Evolutionary conservation across 1,284 basidiomycete species (phyloP).

Genomic region (Pseudozyma sp.): DNA sequence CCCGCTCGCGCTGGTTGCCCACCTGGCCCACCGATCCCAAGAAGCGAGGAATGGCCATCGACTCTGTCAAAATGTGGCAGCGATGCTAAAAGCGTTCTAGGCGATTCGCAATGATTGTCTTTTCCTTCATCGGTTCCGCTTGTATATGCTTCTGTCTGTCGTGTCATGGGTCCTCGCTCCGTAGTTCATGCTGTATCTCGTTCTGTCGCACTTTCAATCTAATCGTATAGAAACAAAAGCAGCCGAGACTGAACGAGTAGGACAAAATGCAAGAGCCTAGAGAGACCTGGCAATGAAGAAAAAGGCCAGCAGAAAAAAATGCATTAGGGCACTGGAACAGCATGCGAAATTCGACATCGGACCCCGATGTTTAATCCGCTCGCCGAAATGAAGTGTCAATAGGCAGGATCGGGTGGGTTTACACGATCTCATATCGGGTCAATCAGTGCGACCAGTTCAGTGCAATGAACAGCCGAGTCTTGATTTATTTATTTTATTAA

Average conservation of each 20-base stretch:
- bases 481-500: too few relatives aligned
- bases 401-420: too few relatives aligned
- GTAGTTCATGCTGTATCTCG: background rate
- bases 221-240: slow-evolving; percentile 1
- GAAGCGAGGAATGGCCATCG: slow-evolving; percentile 79
- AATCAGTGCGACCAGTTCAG: too few relatives aligned
- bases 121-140: background rate
- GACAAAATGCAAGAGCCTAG: background rate
- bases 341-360: too few relatives aligned
- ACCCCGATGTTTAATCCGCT: too few relatives aligned
- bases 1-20: slow-evolving; percentile 56
- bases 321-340: too few relatives aligned
- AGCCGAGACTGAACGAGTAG: background rate
- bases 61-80: slow-evolving; percentile 78
- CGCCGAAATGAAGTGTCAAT: too few relatives aligned
- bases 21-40: slow-evolving; percentile 46
- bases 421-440: too few relatives aligned
- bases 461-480: too few relatives aligned
- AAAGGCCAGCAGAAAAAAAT: too few relatives aligned
- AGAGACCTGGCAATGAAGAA: too few relatives aligned
- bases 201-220: background rate
- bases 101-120: background rate
- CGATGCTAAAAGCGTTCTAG: slow-evolving; percentile 25
- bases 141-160: background rate
- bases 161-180: slow-evolving; percentile 11